Base-by-base conservation (phyloP, 2,329 filamentous ascomycete genomes). In the Aureobasidium sp. region DNA sequence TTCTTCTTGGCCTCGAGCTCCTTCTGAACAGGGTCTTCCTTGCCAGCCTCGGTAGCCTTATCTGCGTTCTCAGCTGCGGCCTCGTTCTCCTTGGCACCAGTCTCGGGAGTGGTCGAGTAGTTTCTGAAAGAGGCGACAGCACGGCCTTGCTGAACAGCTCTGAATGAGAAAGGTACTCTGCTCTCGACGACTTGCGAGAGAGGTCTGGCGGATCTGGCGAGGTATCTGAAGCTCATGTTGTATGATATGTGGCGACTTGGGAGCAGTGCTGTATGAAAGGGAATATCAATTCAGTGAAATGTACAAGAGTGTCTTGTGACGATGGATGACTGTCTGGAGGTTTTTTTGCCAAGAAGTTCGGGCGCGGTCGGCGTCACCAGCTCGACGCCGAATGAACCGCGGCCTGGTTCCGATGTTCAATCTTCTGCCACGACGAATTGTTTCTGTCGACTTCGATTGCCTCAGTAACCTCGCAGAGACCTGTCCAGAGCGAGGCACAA, bases 1-100 rank as follows among this genome's bases (percentile, higher is more conserved):
- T 84, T 86, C 69, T 87, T 84, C 76, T 88, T 89, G 64, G 83
- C 80, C 74, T 90, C 87, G 5, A 91, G 74, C 75, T 90, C 85
- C 74, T 86, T 86, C 74, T 84, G 82, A 50, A 83, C 62, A 37
- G 79, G 76, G 44, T 74, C 69, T 43, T 71, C 72, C 61, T 76
- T 66, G 27, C 66, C 63, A 29, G 44, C 63, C 48, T 69, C 57
- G 63, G 64, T 63, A 60, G 59, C 63, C 20, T 67, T 71, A 52
- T 72, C 71, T 47, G 68, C 68, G 13, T 72, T 68, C 43, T 72
- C 68, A 64, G 78, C 74, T 56, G 74, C 68, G 36, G 71, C 69
- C 29, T 71, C 70, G n/a, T 71, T 68, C 63, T 73, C 74, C 66
- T 77, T 74, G 32, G 75, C 71, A 9, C 41, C 46, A 61, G 74